These are phyloP conservation scores for Erodium texanum DNA, from an alignment of 441 rosid species.

Conservation along the genomic window DNA sequence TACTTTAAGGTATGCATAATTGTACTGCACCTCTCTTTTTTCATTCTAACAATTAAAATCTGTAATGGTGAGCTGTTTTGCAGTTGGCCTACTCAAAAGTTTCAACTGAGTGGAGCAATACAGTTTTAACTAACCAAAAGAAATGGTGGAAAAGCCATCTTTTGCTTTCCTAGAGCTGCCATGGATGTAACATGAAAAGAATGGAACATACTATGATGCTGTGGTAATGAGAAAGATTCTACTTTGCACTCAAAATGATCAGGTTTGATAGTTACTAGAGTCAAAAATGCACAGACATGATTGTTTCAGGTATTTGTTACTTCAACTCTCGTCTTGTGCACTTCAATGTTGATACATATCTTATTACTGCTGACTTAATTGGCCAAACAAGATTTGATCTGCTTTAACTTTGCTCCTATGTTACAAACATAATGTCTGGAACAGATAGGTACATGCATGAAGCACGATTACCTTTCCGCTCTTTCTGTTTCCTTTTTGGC, in stretches of 20 bases:
- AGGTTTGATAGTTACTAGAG: conserved; percentile 15
- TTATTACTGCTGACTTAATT: neutral
- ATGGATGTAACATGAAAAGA: conserved; percentile 16
- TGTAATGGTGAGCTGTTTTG: conserved; percentile 12
- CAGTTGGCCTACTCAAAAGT: conserved; percentile 18
- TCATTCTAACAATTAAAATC: conserved; percentile 14
- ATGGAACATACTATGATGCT: neutral
- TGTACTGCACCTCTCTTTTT: neutral
- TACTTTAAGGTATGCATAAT: neutral
- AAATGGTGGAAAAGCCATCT: conserved; percentile 12
- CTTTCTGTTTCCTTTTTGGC: conserved; percentile 4
- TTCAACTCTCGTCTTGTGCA: neutral
- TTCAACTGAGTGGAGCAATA: conserved; percentile 13
- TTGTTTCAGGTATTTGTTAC: conserved; percentile 5
- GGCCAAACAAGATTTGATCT: neutral
- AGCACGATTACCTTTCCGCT: conserved; percentile 1
- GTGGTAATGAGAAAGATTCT: conserved; percentile 19
- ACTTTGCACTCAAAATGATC: conserved; percentile 16
- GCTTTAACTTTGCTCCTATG: neutral
- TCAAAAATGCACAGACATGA: conserved; percentile 20
- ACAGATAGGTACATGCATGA: neutral
- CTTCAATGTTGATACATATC: neutral
- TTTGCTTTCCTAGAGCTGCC: conserved; percentile 19
- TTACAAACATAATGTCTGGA: neutral
- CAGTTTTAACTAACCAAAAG: conserved; percentile 15